phyloP scores from a whole-genome alignment of 805 yeast species.

The Saccharomycopsis fodiens region DNA sequence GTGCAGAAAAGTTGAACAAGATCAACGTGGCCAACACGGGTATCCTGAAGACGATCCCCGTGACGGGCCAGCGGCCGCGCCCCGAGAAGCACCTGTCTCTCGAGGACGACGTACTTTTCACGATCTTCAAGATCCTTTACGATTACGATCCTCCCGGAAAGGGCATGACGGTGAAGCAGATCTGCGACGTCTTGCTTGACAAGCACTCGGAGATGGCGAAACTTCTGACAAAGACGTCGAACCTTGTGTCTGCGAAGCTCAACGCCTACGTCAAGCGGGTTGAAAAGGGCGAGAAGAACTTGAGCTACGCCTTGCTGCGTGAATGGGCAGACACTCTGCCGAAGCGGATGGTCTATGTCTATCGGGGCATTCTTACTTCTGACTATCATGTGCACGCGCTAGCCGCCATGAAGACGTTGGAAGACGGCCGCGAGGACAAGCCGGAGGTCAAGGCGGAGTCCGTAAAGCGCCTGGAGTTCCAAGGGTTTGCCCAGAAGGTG shows the following conservation, averaged over 20 bases:
- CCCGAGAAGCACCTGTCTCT: slow-evolving; percentile 62
- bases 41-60: slow-evolving; percentile 72
- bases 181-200: slow-evolving; percentile 67
- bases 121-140: slow-evolving; percentile 63
- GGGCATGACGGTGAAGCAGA: slow-evolving; percentile 88
- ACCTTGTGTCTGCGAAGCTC: slow-evolving; percentile 71
- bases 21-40: slow-evolving; percentile 43
- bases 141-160: slow-evolving; percentile 60
- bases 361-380: slow-evolving; percentile 69
- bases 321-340: slow-evolving; percentile 92
- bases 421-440: slow-evolving; percentile 21
- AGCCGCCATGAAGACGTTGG: slow-evolving; percentile 42
- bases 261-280: slow-evolving; percentile 82
- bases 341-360: slow-evolving; percentile 81
- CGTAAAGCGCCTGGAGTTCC: slow-evolving; percentile 26
- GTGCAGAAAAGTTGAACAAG: slow-evolving; percentile 38
- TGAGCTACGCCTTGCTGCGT: slow-evolving; percentile 69
- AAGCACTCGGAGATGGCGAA: slow-evolving; percentile 82
- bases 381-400: slow-evolving; percentile 70
- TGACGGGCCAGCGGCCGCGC: slow-evolving; percentile 65
- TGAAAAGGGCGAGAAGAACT: slow-evolving; percentile 70
- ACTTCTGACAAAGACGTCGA: slow-evolving; percentile 71
- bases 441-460: slow-evolving; percentile 27
- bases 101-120: slow-evolving; percentile 70
- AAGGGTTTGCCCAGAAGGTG: background rate